Evolutionary conservation across 2,329 filamentous ascomycete genomes (phyloP).

Genomic region (Trichoderma hamatum): DNA sequence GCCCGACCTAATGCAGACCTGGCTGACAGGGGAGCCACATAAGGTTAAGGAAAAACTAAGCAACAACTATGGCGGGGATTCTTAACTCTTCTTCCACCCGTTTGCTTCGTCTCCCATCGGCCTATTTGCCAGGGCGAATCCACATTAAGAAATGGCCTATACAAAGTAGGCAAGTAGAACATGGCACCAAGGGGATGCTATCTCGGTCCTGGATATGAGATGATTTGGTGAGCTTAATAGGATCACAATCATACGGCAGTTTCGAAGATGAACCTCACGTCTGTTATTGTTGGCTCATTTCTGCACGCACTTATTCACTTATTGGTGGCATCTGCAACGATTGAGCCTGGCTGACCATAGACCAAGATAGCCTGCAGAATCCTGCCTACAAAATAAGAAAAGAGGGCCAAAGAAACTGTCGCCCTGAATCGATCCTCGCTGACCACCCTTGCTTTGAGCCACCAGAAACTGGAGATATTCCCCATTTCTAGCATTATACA

Average conservation of each 20-base stretch:
- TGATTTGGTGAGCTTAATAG: not conserved
- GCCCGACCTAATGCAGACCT: not conserved
- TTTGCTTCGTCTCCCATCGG: not conserved
- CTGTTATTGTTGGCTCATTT: not conserved
- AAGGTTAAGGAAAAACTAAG: not conserved
- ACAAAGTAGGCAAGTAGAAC: not conserved
- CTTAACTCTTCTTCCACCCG: not conserved
- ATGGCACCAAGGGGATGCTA: not conserved
- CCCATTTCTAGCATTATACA: not conserved
- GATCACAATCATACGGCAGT: not conserved
- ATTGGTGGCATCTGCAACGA: not conserved
- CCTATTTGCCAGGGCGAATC: not conserved
- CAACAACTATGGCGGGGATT: not conserved
- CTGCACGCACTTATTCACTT: not conserved
- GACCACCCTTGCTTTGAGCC: not conserved
- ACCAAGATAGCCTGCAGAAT: not conserved
- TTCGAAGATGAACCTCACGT: not conserved
- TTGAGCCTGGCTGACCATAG: not conserved
- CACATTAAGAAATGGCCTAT: not conserved
- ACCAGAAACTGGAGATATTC: not conserved
- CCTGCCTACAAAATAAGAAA: not conserved
- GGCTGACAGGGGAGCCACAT: not conserved
- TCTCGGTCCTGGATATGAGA: not conserved
- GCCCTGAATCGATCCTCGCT: not conserved
- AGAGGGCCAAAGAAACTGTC: not conserved